Evolutionary conservation across 805 yeast genomes (phyloP).

Genomic region (Scheffersomyces lignosus): DNA sequence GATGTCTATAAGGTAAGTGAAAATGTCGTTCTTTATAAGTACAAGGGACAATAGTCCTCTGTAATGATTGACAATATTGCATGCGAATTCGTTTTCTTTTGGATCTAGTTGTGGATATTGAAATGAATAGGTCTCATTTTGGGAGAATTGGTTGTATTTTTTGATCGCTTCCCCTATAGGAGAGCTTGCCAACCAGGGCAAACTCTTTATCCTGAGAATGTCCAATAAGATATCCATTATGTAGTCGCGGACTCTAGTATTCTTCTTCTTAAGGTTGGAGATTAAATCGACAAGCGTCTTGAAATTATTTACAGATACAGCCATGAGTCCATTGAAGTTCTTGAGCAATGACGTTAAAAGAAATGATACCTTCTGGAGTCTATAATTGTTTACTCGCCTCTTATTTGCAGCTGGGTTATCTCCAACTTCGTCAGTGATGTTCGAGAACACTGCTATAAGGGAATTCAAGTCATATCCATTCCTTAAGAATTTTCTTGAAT

Average conservation of each 20-base stretch:
- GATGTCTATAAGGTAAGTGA: constrained; percentile 45
- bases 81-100: constrained; percentile 36
- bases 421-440: constrained; percentile 28
- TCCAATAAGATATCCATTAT: constrained; percentile 73
- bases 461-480: constrained; percentile 63
- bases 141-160: constrained; percentile 5
- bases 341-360: constrained; percentile 63
- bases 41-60: constrained; percentile 59
- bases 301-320: constrained; percentile 58
- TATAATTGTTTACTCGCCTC: constrained; percentile 40
- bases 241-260: constrained; percentile 55
- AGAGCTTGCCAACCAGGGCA: constrained; percentile 49
- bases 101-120: constrained; percentile 11
- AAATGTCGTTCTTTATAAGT: constrained; percentile 52
- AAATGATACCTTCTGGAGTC: constrained; percentile 59
- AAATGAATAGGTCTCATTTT: constrained; percentile 7
- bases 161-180: constrained; percentile 20
- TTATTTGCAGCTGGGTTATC: constrained; percentile 8
- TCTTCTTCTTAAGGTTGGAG: constrained; percentile 59
- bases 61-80: constrained; percentile 57
- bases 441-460: constrained; percentile 71
- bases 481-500: constrained; percentile 52
- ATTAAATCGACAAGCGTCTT: constrained; percentile 58
- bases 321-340: constrained; percentile 73
- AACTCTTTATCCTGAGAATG: constrained; percentile 56